These are phyloP conservation scores for Pyricularia grisea DNA, from an alignment of 2,329 filamentous ascomycete genomes.

Conservation along the genomic window DNA sequence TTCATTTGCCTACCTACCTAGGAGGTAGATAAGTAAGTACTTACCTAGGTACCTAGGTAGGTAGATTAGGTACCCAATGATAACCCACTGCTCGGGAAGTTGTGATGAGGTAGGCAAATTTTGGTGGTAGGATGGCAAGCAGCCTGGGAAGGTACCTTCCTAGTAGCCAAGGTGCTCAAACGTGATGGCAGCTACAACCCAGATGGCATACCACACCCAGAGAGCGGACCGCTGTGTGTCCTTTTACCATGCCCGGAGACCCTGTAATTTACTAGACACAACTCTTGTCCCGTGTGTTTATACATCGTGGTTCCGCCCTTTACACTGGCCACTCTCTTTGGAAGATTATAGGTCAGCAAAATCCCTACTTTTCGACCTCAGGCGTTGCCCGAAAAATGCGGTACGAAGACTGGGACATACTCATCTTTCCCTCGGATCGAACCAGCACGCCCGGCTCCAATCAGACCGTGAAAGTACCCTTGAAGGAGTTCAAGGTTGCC, in stretches of 20 bases:
- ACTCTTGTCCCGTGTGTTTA: neutral
- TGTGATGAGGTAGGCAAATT: neutral
- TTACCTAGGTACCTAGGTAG: too few relatives aligned
- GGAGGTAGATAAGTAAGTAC: too few relatives aligned
- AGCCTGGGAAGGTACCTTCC: neutral
- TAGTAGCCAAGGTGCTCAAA: neutral
- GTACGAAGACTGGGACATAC: conserved; percentile 78
- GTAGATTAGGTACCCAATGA: too few relatives aligned
- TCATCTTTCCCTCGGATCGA: conserved; percentile 55
- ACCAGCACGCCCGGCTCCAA: neutral
- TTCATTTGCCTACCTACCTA: too few relatives aligned
- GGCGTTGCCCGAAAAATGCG: conserved; percentile 51
- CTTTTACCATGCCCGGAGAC: neutral
- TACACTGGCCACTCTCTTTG: neutral
- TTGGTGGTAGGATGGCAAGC: neutral
- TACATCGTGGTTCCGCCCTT: neutral
- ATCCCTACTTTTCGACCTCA: neutral
- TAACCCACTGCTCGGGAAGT: neutral
- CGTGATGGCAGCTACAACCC: neutral
- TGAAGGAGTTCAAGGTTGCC: conserved; percentile 74
- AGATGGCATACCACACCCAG: neutral
- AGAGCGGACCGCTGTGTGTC: neutral
- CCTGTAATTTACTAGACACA: neutral
- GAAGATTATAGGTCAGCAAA: neutral
- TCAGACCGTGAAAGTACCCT: conserved; percentile 52